phyloP scores from a whole-genome alignment of 2,329 filamentous ascomycete genomes.

The Colletotrichum aenigma region DNA sequence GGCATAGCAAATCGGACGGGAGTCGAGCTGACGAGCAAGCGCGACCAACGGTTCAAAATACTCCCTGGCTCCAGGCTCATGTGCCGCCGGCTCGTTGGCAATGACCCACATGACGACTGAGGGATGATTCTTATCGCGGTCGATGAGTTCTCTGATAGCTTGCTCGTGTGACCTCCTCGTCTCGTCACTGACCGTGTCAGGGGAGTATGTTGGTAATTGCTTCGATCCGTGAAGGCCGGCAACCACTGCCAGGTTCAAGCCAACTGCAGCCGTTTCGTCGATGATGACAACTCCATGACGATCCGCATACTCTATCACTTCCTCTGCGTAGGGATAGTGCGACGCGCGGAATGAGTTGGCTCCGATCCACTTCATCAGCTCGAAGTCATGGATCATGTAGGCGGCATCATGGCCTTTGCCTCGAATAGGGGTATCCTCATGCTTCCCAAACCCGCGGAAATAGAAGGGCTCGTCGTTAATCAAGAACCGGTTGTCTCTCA shows the following conservation, averaged over 20 bases:
- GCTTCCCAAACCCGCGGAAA: slow-evolving; percentile 32
- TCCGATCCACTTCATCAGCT: slow-evolving; percentile 30
- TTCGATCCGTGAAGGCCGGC: slow-evolving; percentile 7
- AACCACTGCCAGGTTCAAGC: slow-evolving; percentile 25
- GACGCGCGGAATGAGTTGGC: slow-evolving; percentile 34
- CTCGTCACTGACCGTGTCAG: slow-evolving; percentile 17
- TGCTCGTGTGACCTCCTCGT: slow-evolving; percentile 23
- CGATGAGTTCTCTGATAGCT: slow-evolving; percentile 26
- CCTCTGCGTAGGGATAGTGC: slow-evolving; percentile 33
- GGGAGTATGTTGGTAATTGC: slow-evolving; percentile 17
- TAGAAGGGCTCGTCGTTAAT: slow-evolving; percentile 32
- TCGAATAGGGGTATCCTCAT: slow-evolving; percentile 29
- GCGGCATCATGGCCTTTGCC: slow-evolving; percentile 31
- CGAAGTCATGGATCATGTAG: slow-evolving; percentile 34
- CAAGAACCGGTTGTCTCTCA: slow-evolving; percentile 25
- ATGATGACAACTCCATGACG: slow-evolving; percentile 31
- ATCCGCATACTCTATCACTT: slow-evolving; percentile 30
- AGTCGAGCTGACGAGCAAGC: slow-evolving; percentile 26
- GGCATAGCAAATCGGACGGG: slow-evolving; percentile 27
- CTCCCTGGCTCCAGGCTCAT: slow-evolving; percentile 22
- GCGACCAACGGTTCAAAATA: slow-evolving; percentile 28
- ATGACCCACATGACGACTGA: slow-evolving; percentile 28
- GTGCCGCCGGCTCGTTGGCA: slow-evolving; percentile 27
- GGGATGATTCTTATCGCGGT: slow-evolving; percentile 29
- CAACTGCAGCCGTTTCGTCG: slow-evolving; percentile 30